Percentiles rank a stretch among this genome's conserved stretches.
These are phyloP conservation scores for Eimeria nieschulzi DNA, from an alignment of 169 alveolate species.

Conservation along the genomic window DNA sequence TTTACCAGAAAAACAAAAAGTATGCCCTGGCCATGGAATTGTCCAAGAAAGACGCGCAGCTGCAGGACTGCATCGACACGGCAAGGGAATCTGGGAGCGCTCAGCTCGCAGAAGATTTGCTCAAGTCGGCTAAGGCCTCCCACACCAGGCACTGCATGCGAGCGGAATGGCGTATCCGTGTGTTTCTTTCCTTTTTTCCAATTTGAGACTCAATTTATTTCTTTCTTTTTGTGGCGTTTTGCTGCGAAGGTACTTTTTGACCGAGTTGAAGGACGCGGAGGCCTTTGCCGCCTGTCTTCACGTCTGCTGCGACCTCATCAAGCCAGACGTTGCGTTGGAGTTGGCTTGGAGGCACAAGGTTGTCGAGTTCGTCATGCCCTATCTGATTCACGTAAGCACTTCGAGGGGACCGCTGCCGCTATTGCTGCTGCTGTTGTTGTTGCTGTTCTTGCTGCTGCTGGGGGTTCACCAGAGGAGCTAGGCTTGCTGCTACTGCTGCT, in stretches of 20 bases:
- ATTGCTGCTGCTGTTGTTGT: not conserved
- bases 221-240: not conserved
- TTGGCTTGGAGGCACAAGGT: constrained; percentile 97
- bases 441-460: not conserved
- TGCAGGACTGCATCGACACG: constrained; percentile 81
- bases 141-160: not conserved
- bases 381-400: constrained; percentile 90
- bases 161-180: not conserved
- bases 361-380: constrained; percentile 96
- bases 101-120: constrained; percentile 76
- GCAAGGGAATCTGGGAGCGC: constrained; percentile 82
- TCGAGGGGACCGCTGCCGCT: not conserved
- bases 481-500: constrained; percentile 1
- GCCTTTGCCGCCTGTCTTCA: constrained; percentile 96
- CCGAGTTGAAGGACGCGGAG: constrained; percentile 72
- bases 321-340: constrained; percentile 98
- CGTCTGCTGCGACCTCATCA: constrained; percentile 96
- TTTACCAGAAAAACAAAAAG: constrained; percentile 80
- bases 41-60: constrained; percentile 79
- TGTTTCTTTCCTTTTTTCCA: not conserved
- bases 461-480: not conserved
- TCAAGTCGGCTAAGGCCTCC: constrained; percentile 37
- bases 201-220: not conserved
- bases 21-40: constrained; percentile 81
- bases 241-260: constrained; percentile 44